Evolutionary conservation across 2,329 filamentous ascomycete genomes (phyloP), one percentile per base, ranked within the genome.

Genomic region (Allantophomopsis lycopodina): DNA sequence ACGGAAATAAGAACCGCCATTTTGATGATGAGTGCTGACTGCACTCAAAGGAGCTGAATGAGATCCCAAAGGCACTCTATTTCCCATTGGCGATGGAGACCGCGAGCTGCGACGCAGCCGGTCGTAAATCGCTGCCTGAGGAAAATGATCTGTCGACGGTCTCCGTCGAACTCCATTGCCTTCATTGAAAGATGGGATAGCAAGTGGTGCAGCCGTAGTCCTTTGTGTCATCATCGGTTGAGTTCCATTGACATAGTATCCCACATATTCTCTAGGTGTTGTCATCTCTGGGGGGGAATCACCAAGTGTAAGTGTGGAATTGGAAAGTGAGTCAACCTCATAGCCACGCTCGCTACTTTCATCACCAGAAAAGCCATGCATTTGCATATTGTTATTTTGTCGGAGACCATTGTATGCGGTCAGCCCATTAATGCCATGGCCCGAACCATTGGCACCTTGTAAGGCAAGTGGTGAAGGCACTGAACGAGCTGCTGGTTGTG

Each of bases 331-430:
- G 8, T 35, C 44, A 10, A 33, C 32, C 14, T 49, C 49, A 39
- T 44, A 47, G 13, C 35, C 36, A 36, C 41, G 32, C 4, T 54
- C 53, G 3, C 38, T 35, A 44, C 45, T 55, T 38, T 71, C 75
- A 43, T 76, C 71, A 1, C 72, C 59, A 32, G 70, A 67, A 46
- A 76, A 76, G 49, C 63, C 73, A 3, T 72, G 68, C 11, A 75
- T 65, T 2, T 66, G 52, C 11, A 68, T 55, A 3, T 69, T 69
- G 42, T 73, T 75, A 15, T 60, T 36, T 46, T 42, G 51, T 36
- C 50, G 45, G 32, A 45, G 28, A 5, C 45, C 18, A 35, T 53
- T 50, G 40, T 55, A 52, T 11, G 50, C 46, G 15, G 50, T 52
- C 35, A 53, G 40, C 62, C 66, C 46, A 20, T 49, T 50, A 35